Base-by-base conservation (phyloP, 345 rosid species). In the Populus davidiana region DNA sequence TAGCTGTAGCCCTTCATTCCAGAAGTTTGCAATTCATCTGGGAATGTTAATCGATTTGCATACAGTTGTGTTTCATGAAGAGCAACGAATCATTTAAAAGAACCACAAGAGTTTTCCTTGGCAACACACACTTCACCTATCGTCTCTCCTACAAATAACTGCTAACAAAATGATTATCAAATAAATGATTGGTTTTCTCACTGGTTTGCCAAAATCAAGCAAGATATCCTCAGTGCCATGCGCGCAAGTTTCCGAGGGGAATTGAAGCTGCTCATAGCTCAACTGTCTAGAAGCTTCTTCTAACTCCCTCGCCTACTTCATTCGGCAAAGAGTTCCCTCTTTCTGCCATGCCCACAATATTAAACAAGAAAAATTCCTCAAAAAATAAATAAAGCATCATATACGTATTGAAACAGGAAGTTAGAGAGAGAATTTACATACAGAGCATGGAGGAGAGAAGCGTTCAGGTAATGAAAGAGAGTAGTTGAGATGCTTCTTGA, bases 271-370 rank as follows among this genome's bases (percentile, higher is more conserved):
- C 84, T 92, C 91, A 36, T 93, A 95, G 80, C 90, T 86, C 36
- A 93, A 86, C 83, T 95, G 98, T 73, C 96, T 89, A 68, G 94
- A 86, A 70, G 98, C 98, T 87, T 95, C 99, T 95, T 54, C 35
- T 69, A 29, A 83, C 80, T 52, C 86, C 83, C 72, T 86, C 85
- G 31, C 92, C 90, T 17, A 78, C 82, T 65, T 90, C 89, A 69
- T 49, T 84, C 23, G 92, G 85, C 71, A 84, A 74, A 36, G 86
- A 78, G 80, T 70, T 81, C 47, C 79, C 86, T 54, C 76, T 70
- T 67, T 84, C 86, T 80, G 87, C 91, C 86, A 39, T 76, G 21
- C 54, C 56, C 56, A 54, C 56, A 36, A 50, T 50, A 69, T 3
- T 44, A 56, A 6, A 56, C 39, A 5, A 14, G 64, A 17, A 12